These are phyloP conservation scores for Geotrichum aggregatum DNA, from an alignment of 1,139 yeast genomes.

Conservation along the genomic window DNA sequence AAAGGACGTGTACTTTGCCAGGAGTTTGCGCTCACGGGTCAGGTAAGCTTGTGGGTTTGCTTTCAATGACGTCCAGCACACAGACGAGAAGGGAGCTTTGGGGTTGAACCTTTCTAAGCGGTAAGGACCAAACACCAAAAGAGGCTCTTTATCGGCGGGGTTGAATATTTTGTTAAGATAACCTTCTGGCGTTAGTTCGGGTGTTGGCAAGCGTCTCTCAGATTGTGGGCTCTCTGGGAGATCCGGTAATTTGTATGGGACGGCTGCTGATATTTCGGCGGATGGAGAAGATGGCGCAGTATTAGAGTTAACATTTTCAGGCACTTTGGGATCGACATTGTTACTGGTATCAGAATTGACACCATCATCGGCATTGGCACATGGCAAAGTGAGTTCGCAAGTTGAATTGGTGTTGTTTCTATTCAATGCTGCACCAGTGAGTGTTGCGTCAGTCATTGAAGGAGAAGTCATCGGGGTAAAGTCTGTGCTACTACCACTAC, in stretches of 20 bases:
- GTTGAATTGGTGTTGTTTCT: neutral
- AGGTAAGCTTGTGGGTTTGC: constrained; percentile 4
- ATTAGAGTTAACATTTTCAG: too few relatives aligned
- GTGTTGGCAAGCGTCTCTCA: too few relatives aligned
- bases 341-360: too few relatives aligned
- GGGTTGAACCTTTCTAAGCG: neutral
- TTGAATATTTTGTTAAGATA: constrained; percentile 2
- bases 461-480: neutral
- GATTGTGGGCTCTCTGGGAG: neutral
- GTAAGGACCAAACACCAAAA: constrained; percentile 7
- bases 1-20: too few relatives aligned
- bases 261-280: neutral
- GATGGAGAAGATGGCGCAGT: neutral
- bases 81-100: neutral
- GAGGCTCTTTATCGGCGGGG: neutral
- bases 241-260: neutral
- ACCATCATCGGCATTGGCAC: too few relatives aligned
- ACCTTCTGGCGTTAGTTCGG: neutral
- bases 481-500: too few relatives aligned
- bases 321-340: too few relatives aligned
- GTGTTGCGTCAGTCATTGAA: neutral
- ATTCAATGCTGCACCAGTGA: neutral
- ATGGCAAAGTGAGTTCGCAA: neutral
- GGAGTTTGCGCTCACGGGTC: neutral
- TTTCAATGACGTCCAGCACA: neutral